Conservation (phyloP, 768 basidiomycete species). For the Antrodiella citrinella region DNA sequence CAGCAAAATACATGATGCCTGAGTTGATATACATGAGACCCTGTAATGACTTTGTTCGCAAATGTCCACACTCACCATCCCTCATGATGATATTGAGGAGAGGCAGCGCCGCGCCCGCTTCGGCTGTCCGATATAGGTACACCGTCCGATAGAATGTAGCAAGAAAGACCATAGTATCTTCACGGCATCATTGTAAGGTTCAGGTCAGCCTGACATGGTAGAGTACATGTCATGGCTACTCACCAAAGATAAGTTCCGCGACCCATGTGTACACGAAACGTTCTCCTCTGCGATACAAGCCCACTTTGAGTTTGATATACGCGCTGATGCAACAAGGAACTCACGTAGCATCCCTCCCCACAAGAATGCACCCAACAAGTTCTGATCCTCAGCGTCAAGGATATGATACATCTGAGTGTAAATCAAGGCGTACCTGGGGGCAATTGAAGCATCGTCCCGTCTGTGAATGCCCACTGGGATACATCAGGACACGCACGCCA, state of each 20-base stretch:
- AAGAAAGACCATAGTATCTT: constrained; percentile 19
- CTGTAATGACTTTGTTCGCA: background rate
- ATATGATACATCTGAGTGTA: background rate
- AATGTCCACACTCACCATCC: constrained; percentile 12
- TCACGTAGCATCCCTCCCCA: constrained; percentile 15
- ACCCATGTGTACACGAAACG: constrained; percentile 21
- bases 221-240: background rate
- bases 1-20: constrained; percentile 21
- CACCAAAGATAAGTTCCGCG: constrained; percentile 20
- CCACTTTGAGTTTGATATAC: constrained; percentile 1
- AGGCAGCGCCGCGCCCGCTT: constrained; percentile 12
- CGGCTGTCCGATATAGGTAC: constrained; percentile 11
- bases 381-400: constrained; percentile 9
- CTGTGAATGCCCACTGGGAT: constrained; percentile 20
- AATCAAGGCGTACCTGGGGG: constrained; percentile 15
- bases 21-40: background rate
- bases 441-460: constrained; percentile 14
- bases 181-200: background rate
- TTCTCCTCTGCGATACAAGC: constrained; percentile 10
- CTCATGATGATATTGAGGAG: constrained; percentile 18
- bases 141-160: constrained; percentile 19
- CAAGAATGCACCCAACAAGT: constrained; percentile 19
- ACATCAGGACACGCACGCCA: background rate
- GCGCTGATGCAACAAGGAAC: background rate
- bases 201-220: background rate